Conservation (phyloP, 306 rosid species). For the Herpetospermum pedunculosum region DNA sequence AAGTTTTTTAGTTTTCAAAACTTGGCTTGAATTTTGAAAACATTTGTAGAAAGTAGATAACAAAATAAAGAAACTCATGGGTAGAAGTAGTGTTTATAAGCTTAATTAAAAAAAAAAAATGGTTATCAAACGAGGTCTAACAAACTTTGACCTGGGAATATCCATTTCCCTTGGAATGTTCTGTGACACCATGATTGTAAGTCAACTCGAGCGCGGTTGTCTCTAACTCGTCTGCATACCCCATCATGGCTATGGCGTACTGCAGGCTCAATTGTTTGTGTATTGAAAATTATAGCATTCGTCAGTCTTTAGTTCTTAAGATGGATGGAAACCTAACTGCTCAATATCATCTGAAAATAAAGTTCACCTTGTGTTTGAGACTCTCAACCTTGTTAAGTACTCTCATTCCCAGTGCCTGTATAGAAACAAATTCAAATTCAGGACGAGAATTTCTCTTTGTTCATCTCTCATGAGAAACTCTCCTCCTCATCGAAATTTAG, state of each 20-base stretch:
- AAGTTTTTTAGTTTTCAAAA: too few species aligned
- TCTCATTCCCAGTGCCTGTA: conserved; percentile 74
- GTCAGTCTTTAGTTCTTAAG: background rate
- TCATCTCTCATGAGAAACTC: background rate
- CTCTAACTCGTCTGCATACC: conserved; percentile 77
- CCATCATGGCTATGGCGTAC: conserved; percentile 74
- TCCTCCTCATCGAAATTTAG: background rate
- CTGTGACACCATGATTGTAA: conserved; percentile 81
- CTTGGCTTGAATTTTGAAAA: too few species aligned
- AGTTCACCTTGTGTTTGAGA: conserved; percentile 62
- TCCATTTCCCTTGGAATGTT: conserved; percentile 84
- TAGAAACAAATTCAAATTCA: conserved; percentile 8
- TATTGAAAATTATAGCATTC: background rate
- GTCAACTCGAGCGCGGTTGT: conserved; percentile 83
- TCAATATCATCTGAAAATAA: background rate
- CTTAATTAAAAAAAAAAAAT: too few species aligned
- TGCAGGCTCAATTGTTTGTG: conserved; percentile 18
- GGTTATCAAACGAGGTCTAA: too few species aligned
- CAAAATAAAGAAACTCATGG: too few species aligned
- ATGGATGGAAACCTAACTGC: background rate
- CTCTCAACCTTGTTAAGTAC: conserved; percentile 57
- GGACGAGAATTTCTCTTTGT: background rate
- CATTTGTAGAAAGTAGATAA: too few species aligned
- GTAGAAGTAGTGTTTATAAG: too few species aligned
- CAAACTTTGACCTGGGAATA: conserved; percentile 59